Evolutionary conservation across 352 stramenopile species (phyloP).

Genomic region (Globisporangium nagaii): DNA sequence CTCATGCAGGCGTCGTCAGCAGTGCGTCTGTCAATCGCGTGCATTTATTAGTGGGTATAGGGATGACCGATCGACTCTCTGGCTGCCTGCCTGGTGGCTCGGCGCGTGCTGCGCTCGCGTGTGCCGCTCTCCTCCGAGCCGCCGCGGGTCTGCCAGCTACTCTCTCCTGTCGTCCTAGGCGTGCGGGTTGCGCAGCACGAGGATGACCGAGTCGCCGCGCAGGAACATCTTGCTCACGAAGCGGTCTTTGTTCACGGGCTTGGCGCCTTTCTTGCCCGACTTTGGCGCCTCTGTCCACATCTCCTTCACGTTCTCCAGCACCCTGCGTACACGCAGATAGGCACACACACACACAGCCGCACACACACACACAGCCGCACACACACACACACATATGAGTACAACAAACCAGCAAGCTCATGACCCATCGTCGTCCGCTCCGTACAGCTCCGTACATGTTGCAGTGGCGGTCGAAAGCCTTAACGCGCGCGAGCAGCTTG

Average conservation of each 20-base stretch:
- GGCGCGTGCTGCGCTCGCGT: too few species aligned
- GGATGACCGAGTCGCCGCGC: constrained; percentile 98
- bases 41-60: constrained; percentile 10
- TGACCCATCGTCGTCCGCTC: too few species aligned
- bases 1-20: neutral
- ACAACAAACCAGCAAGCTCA: neutral
- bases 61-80: neutral
- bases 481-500: constrained; percentile 98
- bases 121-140: too few species aligned
- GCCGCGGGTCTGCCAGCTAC: too few species aligned
- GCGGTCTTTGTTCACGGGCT: constrained; percentile 97
- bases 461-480: constrained; percentile 99
- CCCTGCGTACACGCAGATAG: constrained; percentile 38
- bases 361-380: neutral
- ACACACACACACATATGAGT: neutral
- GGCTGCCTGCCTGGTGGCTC: neutral
- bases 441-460: constrained; percentile 98
- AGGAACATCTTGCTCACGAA: constrained; percentile 99
- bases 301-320: constrained; percentile 99
- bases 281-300: constrained; percentile 99
- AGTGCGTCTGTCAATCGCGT: constrained; percentile 12
- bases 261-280: constrained; percentile 93
- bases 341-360: neutral
- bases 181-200: constrained; percentile 97
- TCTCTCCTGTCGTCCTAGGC: constrained; percentile 26